Evolutionary conservation across 2,329 filamentous ascomycete genomes (phyloP).

Genomic region (Aureobasidium mangrovei): DNA sequence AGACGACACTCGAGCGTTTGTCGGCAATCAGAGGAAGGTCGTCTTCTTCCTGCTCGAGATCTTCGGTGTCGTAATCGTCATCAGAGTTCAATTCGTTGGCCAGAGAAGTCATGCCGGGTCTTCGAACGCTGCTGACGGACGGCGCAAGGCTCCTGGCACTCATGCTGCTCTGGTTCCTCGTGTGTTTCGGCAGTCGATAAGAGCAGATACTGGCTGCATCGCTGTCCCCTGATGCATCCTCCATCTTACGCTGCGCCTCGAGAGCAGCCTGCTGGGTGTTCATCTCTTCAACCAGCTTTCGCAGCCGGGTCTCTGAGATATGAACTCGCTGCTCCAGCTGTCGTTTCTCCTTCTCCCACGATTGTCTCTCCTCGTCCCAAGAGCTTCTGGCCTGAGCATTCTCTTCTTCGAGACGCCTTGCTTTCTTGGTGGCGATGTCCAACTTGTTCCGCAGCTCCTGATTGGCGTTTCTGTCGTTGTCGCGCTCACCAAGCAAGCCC

Average conservation of each 20-base stretch:
- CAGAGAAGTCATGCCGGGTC: slow-evolving; percentile 34
- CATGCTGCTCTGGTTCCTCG: slow-evolving; percentile 28
- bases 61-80: slow-evolving; percentile 53
- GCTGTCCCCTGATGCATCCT: slow-evolving; percentile 48
- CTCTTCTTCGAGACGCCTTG: slow-evolving; percentile 74
- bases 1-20: slow-evolving; percentile 33
- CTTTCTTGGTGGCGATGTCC: slow-evolving; percentile 67
- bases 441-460: slow-evolving; percentile 68
- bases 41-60: slow-evolving; percentile 57
- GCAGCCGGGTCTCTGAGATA: slow-evolving; percentile 79
- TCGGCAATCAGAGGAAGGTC: slow-evolving; percentile 35
- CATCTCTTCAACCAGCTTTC: slow-evolving; percentile 77
- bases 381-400: slow-evolving; percentile 66
- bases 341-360: slow-evolving; percentile 76
- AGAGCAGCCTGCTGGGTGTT: slow-evolving; percentile 54
- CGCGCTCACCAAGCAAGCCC: slow-evolving; percentile 75
- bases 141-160: slow-evolving; percentile 28
- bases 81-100: slow-evolving; percentile 88
- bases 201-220: slow-evolving; percentile 64
- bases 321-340: slow-evolving; percentile 78
- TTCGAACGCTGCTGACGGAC: neutral
- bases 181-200: slow-evolving; percentile 19
- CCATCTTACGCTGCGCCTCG: slow-evolving; percentile 22
- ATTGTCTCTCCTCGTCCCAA: slow-evolving; percentile 76
- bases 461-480: slow-evolving; percentile 66